Evolutionary conservation across 2,329 filamentous ascomycete genomes (phyloP).

Genomic region (Sporothrix phasma): DNA sequence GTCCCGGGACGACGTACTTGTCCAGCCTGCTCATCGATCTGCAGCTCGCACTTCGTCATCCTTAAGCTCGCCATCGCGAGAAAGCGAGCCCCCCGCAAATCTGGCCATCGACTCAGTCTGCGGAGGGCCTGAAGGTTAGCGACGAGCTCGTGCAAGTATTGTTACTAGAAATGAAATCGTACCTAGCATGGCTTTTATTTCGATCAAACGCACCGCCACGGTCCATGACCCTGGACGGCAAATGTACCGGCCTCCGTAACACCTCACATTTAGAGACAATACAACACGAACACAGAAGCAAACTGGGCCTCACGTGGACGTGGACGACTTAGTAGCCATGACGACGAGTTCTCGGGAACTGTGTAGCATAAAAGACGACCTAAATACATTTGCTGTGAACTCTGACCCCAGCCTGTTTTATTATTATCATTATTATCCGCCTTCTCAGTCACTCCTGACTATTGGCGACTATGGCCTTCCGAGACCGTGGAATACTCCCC

Average conservation of each 20-base stretch:
- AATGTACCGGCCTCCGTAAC: background rate
- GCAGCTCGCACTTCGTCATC: background rate
- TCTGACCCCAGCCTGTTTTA: background rate
- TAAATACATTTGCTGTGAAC: background rate
- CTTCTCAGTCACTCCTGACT: too few species aligned
- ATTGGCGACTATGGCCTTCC: too few species aligned
- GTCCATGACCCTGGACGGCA: background rate
- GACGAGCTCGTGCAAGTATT: slow-evolving; percentile 2
- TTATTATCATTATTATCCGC: too few species aligned
- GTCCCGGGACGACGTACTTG: too few species aligned
- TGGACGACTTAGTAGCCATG: background rate
- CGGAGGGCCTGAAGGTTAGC: background rate
- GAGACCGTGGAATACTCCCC: too few species aligned
- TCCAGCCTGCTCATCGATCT: background rate
- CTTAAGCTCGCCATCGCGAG: background rate
- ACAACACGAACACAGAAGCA: background rate
- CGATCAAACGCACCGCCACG: background rate
- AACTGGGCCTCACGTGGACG: too few species aligned
- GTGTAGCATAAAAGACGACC: background rate
- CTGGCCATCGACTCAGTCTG: background rate
- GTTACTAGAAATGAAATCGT: background rate
- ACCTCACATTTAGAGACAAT: background rate
- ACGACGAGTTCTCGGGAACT: background rate
- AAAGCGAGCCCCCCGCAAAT: background rate
- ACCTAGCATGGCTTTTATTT: background rate